phyloP scores from a whole-genome alignment of 768 basidiomycete species.

The Boletus edulis region DNA sequence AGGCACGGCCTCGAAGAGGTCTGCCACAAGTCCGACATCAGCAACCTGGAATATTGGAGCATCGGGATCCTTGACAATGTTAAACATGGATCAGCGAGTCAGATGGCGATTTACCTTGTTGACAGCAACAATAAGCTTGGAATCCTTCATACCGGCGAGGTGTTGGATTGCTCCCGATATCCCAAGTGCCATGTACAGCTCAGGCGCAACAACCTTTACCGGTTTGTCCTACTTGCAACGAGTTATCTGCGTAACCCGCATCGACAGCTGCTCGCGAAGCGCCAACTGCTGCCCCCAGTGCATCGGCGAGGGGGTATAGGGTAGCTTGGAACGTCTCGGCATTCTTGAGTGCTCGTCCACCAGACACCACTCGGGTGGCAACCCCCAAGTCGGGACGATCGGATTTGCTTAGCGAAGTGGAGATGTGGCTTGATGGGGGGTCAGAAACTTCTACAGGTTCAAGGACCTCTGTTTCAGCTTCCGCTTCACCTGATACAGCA shows the following conservation, averaged over 20 bases:
- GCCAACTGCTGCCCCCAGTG: constrained; percentile 91
- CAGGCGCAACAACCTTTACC: constrained; percentile 98
- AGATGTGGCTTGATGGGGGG: constrained; percentile 55
- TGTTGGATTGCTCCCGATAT: constrained; percentile 99
- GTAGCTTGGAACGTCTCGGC: constrained; percentile 88
- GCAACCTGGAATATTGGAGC: constrained; percentile 99
- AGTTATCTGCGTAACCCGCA: constrained; percentile 97
- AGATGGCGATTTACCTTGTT: constrained; percentile 68
- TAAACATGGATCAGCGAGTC: constrained; percentile 3
- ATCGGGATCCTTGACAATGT: constrained; percentile 73
- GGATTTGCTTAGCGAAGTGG: constrained; percentile 80
- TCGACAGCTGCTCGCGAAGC: constrained; percentile 99
- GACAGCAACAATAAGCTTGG: constrained; percentile 95
- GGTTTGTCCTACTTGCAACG: constrained; percentile 98
- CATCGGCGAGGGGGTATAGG: constrained; percentile 90
- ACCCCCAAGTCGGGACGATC: constrained; percentile 90
- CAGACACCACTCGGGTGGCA: constrained; percentile 87
- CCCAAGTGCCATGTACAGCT: constrained; percentile 93
- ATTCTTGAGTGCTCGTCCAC: constrained; percentile 92
- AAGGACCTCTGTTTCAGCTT: constrained; percentile 59
- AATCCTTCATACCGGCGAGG: constrained; percentile 99
- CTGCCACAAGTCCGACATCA: constrained; percentile 91
- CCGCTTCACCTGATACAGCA: constrained; percentile 44
- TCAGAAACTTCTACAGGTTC: constrained; percentile 63
- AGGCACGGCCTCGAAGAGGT: constrained; percentile 90